Base-by-base conservation (phyloP, 2,329 filamentous ascomycete species). In the Calonectria henricotiae region DNA sequence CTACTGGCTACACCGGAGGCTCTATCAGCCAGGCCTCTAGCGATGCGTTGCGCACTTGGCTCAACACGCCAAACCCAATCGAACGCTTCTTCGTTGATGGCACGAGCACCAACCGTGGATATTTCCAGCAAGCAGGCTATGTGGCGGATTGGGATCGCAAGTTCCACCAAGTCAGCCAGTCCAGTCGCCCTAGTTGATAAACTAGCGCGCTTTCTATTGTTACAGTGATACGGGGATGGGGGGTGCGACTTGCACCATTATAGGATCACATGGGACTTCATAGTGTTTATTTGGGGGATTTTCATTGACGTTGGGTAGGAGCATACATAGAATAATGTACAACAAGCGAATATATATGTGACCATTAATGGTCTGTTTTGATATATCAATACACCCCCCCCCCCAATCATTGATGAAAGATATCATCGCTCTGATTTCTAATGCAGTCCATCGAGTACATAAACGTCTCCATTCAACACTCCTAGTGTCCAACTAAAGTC, bases 71-170 rank as follows among this genome's bases (percentile, higher is more conserved):
- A 35, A 69, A 77, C 58, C 41, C 15, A 32, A 49, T 62, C 0
- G 74, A 77, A 15, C 47, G 64, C 2, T 76, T 77, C 35, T 51
- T 39, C 13, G 69, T 43, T 32, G 71, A 68, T 2, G 75, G 75
- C 13, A 30, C 71, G 35, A 70, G 2, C 13, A 76, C 68, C 1
- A 51, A 73, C 7, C 74, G 72, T 25, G 64, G 71, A 20, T 65
- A 13, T 3, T 35, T 70, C 13, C 4, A 64, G 5, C 35, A 25
- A 7, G 72, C 76, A 5, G 55, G 73, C 4, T 60, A 17, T 5
- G 44, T 67, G 12, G 71, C 64, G 5, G 60, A 62, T 8, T 77
- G 76, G 32, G 75, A 77, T 0, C 17, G 15, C 11, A 27, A 2
- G 0, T 77, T 70, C 7, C 32, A 54, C 5, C 17, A 17, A 41